Evolutionary conservation across 2,329 filamentous ascomycete genomes (phyloP).

Genomic region (Sordariomycetes sp.): DNA sequence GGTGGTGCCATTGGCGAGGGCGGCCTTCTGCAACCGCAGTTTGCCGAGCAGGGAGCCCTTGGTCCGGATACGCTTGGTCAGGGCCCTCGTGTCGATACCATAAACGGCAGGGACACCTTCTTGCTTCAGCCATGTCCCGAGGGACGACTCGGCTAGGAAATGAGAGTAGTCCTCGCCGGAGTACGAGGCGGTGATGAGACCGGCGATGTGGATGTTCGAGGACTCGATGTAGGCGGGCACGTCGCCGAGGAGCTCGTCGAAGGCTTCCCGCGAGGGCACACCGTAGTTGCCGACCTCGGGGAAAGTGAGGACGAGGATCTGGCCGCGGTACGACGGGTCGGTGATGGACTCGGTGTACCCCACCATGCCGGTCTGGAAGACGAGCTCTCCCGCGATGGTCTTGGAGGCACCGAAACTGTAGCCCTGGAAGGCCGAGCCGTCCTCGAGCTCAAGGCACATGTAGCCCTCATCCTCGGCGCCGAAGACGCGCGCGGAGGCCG

Average conservation of each 20-base stretch:
- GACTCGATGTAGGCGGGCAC: conserved; percentile 92
- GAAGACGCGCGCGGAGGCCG: conserved; percentile 50
- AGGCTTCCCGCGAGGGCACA: conserved; percentile 75
- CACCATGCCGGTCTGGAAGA: conserved; percentile 99
- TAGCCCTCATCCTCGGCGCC: conserved; percentile 45
- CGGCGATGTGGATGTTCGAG: conserved; percentile 84
- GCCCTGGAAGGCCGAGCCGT: conserved; percentile 84
- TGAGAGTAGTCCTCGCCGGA: conserved; percentile 93
- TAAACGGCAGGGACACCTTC: conserved; percentile 90
- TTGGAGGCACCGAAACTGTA: conserved; percentile 94
- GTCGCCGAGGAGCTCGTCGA: conserved; percentile 76
- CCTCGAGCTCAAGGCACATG: conserved; percentile 83
- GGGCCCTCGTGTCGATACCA: conserved; percentile 82
- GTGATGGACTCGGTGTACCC: conserved; percentile 93
- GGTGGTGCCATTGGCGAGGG: conserved; percentile 27
- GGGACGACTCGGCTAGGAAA: conserved; percentile 79
- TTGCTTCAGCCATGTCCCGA: conserved; percentile 94
- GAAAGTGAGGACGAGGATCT: conserved; percentile 95
- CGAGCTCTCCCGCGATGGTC: conserved; percentile 90
- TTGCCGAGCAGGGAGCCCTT: conserved; percentile 95
- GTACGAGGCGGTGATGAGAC: conserved; percentile 83
- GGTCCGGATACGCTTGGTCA: conserved; percentile 90
- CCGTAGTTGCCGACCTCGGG: conserved; percentile 96
- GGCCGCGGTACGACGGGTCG: conserved; percentile 78
- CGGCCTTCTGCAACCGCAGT: conserved; percentile 55